Base-by-base conservation (phyloP, 2,329 filamentous ascomycete species). In the Penicillium sp. region DNA sequence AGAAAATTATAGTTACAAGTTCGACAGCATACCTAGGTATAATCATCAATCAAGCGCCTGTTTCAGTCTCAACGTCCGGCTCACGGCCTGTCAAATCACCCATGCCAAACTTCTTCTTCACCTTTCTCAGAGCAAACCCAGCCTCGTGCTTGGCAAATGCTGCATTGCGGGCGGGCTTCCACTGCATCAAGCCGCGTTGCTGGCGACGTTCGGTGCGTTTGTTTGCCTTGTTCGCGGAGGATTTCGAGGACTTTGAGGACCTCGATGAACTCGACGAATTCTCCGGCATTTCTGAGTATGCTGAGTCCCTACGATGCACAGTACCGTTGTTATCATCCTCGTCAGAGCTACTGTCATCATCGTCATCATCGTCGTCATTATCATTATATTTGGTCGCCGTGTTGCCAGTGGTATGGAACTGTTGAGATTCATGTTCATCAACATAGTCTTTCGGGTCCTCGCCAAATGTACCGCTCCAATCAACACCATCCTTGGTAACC, bases 141-240 rank as follows among this genome's bases (percentile, higher is more conserved):
- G 89, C 85, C 77, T 97, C 90, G 65, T 97, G 82, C 74, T 94
- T 96, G 45, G 87, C 92, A 71, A 97, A 97, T 63, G 86, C 85
- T 21, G 85, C 79, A 68, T 96, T 96, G 42, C 93, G 81, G 69
- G 92, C 89, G 0, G 93, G 92, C 67, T 86, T 89, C 91, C 92
- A 97, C 72, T 97, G 93, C 90, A 97, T 96, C 68, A 96, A 66
- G 0, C 93, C 93, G 11, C 92, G 82, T 64, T 97, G 91, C 74
- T 92, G 91, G 0, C 92, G 83, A 70, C 92, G 88, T 69, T 97
- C 80, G 33, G 70, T 75, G 47, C 74, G 72, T 59, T 70, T 72
- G 52, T 73, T 74, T 11, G 69, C 70, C 59, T 66, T 71, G 33
- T 74, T 70, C 3, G 66, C 67, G 7, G 46, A 40, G 35, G 35